Conservation (phyloP, 2,329 filamentous ascomycete genomes). For the Phialophora verrucosa region DNA sequence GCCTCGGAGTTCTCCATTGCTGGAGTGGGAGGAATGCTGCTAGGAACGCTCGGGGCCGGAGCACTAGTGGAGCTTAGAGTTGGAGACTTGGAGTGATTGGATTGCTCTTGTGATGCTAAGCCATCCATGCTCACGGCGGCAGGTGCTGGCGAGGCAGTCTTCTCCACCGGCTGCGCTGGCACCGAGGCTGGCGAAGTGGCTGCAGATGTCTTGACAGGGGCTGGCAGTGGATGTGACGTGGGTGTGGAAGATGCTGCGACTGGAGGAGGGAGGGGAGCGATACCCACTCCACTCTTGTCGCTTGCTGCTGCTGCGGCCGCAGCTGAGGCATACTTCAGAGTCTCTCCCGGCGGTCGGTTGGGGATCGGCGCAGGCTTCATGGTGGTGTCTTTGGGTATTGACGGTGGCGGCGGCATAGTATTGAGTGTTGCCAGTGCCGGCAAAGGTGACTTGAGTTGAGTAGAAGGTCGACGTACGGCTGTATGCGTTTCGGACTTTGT, state of each 20-base stretch:
- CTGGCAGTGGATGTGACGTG: conserved; percentile 52
- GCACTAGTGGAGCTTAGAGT: conserved; percentile 54
- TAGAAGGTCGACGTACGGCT: conserved; percentile 73
- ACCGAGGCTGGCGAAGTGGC: conserved; percentile 62
- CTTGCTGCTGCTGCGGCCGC: conserved; percentile 90
- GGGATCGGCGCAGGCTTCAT: conserved; percentile 96
- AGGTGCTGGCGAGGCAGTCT: conserved; percentile 46
- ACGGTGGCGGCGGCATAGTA: conserved; percentile 53
- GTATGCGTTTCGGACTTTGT: conserved; percentile 62
- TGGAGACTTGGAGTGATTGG: conserved; percentile 58
- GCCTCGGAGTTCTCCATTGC: conserved; percentile 55
- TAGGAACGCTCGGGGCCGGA: conserved; percentile 48
- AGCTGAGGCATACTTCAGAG: conserved; percentile 94
- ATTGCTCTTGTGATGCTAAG: conserved; percentile 42
- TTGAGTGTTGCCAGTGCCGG: conserved; percentile 87
- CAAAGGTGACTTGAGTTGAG: conserved; percentile 90
- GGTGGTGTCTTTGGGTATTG: conserved; percentile 58
- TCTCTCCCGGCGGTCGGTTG: conserved; percentile 82
- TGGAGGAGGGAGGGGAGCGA: conserved; percentile 89
- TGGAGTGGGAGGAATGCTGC: conserved; percentile 54
- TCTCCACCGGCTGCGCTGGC: conserved; percentile 56
- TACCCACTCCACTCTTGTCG: conserved; percentile 86
- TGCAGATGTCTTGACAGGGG: conserved; percentile 59
- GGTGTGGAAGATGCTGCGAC: conserved; percentile 66
- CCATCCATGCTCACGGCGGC: conserved; percentile 49